A percentile compares a stretch with the other conserved stretches of the same genome.
Evolutionary conservation across 352 stramenopile species (phyloP).

Genomic region (Phytophthora fragariaefolia): DNA sequence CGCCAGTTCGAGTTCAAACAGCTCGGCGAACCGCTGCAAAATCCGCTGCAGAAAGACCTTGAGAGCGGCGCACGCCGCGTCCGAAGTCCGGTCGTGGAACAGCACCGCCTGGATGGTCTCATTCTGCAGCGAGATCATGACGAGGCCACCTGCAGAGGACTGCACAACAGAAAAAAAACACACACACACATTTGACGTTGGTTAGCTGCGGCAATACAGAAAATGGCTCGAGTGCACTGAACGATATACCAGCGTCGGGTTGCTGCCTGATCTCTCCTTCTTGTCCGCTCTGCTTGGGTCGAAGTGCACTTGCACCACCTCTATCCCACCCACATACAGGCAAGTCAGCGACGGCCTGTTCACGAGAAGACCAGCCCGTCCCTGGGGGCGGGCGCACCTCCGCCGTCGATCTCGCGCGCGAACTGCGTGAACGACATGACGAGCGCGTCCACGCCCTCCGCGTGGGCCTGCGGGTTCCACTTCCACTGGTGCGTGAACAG

Average conservation of each 20-base stretch:
- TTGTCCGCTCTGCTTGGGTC: conserved; percentile 46
- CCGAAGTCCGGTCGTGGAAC: conserved; percentile 76
- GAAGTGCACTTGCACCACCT: conserved; percentile 77
- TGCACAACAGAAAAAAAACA: conserved; percentile 10
- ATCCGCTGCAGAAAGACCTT: conserved; percentile 68
- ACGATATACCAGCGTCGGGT: conserved; percentile 38
- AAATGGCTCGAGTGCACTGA: too few relatives aligned
- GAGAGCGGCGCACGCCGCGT: conserved; percentile 51
- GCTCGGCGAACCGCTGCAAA: conserved; percentile 53
- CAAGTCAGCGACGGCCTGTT: too few relatives aligned
- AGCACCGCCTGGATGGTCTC: conserved; percentile 70
- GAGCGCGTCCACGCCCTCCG: conserved; percentile 75
- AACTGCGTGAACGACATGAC: conserved; percentile 88
- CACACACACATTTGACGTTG: too few relatives aligned
- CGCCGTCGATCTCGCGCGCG: conserved; percentile 84
- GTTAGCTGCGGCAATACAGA: too few relatives aligned
- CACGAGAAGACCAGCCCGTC: too few relatives aligned
- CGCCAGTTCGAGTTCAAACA: conserved; percentile 51
- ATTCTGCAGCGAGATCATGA: conserved; percentile 79
- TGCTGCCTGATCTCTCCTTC: conserved; percentile 34
- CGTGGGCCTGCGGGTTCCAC: conserved; percentile 77
- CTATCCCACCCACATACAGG: conserved; percentile 38
- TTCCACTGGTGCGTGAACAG: conserved; percentile 85
- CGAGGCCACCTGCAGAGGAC: conserved; percentile 53
- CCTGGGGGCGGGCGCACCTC: conserved; percentile 55